phyloP scores from a whole-genome alignment of 176 grass and related monocot genomes.

The Puya raimondii region DNA sequence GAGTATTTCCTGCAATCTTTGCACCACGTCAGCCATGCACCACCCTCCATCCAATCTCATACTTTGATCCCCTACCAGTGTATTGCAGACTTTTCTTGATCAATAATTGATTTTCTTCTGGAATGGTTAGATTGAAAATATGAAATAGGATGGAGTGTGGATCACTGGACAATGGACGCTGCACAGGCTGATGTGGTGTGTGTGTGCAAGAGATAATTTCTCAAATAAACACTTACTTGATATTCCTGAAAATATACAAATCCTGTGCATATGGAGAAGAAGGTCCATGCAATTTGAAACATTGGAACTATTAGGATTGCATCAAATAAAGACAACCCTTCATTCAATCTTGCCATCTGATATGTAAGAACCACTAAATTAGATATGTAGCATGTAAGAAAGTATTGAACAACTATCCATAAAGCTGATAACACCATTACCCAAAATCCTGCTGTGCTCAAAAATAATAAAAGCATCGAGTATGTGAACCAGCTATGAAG shows the following conservation, averaged over 20 bases:
- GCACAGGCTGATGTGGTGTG: no score
- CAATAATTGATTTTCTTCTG: no score
- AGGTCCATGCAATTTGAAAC: conserved; percentile 99
- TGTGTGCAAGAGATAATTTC: not conserved
- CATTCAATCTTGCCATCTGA: conserved; percentile 97
- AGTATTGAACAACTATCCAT: not conserved
- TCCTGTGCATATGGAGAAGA: conserved; percentile 98
- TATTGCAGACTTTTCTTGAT: no score
- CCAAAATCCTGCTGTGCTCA: conserved; percentile 97
- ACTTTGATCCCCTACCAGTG: no score
- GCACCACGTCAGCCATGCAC: no score
- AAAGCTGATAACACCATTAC: conserved; percentile 31
- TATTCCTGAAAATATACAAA: conserved; percentile 99
- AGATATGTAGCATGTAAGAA: not conserved
- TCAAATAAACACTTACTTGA: conserved; percentile 57
- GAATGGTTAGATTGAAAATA: no score
- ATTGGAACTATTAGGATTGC: conserved; percentile 96
- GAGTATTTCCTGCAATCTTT: no score
- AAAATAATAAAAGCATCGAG: conserved; percentile 75
- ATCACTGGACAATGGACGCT: no score
- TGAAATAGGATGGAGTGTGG: no score
- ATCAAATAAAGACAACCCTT: conserved; percentile 91
- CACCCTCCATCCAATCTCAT: no score
- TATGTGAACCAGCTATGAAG: conserved; percentile 98
- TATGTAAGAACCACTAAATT: conserved; percentile 20